Percentiles rank a stretch among this genome's conserved stretches.
phyloP scores from a whole-genome alignment of 306 rosid genomes.

The Cucurbita argyrosperma region DNA sequence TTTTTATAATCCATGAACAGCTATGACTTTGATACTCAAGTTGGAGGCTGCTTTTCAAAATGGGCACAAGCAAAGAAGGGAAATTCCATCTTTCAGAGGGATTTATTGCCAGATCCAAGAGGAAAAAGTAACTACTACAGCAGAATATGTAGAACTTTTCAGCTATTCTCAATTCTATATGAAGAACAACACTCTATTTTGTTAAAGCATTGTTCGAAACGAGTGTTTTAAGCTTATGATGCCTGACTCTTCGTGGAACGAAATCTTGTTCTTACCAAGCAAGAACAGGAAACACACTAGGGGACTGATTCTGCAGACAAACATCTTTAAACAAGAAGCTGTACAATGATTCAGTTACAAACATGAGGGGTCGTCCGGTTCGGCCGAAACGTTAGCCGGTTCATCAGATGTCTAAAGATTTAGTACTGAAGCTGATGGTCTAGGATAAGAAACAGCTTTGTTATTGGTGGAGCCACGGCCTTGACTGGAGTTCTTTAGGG shows the following conservation, averaged over 20 bases:
- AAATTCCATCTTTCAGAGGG: not conserved
- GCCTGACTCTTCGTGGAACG: not conserved
- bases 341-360: not conserved
- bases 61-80: not conserved
- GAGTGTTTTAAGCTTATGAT: not conserved
- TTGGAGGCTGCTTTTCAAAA: not conserved
- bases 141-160: not conserved
- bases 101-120: not conserved
- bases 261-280: not conserved
- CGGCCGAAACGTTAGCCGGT: not conserved
- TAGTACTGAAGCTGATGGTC: slow-evolving; percentile 19
- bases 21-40: not conserved
- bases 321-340: not conserved
- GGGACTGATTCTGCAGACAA: not conserved
- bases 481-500: slow-evolving; percentile 12
- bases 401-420: slow-evolving; percentile 5
- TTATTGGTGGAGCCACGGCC: not conserved
- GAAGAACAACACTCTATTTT: not conserved
- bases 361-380: not conserved
- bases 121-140: no score
- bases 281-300: not conserved
- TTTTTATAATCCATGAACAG: not conserved
- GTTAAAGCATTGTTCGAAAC: not conserved
- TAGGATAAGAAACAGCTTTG: slow-evolving; percentile 13
- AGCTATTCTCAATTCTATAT: not conserved